A percentile compares a stretch with the other conserved stretches of the same genome.
Conservation (phyloP, 345 rosid species). For the Populus nigra region DNA sequence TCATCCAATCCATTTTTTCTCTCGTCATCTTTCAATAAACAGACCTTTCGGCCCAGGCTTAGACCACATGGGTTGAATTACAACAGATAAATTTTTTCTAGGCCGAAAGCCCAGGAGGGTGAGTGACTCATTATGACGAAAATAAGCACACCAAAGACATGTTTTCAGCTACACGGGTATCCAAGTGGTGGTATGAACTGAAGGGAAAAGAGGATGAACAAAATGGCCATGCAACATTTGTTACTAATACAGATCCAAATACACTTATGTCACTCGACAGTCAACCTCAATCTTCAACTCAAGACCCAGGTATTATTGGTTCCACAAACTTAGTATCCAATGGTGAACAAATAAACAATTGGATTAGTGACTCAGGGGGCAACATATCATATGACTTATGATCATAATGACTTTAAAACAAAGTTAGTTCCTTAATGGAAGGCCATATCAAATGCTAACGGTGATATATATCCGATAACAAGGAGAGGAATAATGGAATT, state of each 20-base stretch:
- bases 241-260: too few relatives aligned
- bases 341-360: background rate
- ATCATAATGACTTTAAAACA: too few relatives aligned
- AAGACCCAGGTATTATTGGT: background rate
- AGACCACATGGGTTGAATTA: background rate
- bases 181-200: background rate
- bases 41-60: background rate
- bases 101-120: fast-evolving
- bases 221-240: background rate
- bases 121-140: background rate
- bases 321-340: background rate
- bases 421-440: fast-evolving
- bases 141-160: background rate
- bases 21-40: background rate
- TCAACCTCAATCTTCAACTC: too few relatives aligned
- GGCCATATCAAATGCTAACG: background rate
- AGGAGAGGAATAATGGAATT: background rate
- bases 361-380: background rate
- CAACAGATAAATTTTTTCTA: too few relatives aligned
- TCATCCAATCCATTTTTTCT: fast-evolving
- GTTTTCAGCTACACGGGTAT: fast-evolving
- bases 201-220: fast-evolving
- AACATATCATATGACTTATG: background rate
- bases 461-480: too few relatives aligned
- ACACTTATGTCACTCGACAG: background rate